These are phyloP conservation scores for Astragalus membranaceus DNA, from an alignment of 306 rosid species.

Conservation along the genomic window DNA sequence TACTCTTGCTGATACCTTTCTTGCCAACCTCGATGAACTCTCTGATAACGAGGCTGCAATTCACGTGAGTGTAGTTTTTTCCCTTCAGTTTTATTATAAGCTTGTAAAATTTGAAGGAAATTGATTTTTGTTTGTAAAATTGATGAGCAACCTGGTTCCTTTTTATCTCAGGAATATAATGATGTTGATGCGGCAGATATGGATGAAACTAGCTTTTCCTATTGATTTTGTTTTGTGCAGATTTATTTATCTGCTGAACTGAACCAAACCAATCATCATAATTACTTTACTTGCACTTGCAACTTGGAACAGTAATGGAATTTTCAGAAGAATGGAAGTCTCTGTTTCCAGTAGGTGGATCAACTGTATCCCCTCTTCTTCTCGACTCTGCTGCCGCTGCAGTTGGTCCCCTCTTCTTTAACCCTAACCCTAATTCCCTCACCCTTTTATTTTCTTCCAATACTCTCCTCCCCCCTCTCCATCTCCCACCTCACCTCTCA, in stretches of 20 bases:
- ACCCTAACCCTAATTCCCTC: conserved; percentile 33
- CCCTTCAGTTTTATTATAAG: no score
- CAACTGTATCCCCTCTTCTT: conserved; percentile 27
- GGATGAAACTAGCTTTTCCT: neutral
- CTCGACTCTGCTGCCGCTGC: neutral
- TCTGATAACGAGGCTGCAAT: no score
- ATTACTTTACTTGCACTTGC: neutral
- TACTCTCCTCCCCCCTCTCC: conserved; percentile 32
- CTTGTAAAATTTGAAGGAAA: no score
- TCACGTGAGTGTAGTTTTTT: no score
- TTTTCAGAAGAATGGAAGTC: conserved; percentile 50
- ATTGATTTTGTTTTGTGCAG: neutral
- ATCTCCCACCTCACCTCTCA: conserved; percentile 31
- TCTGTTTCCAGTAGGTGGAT: conserved; percentile 42
- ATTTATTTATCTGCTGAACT: neutral
- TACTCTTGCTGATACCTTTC: no score
- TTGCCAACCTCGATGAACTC: no score
- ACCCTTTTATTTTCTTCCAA: conserved; percentile 34
- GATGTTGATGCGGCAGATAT: no score
- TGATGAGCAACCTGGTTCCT: no score
- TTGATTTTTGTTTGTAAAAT: no score
- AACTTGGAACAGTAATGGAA: conserved; percentile 2
- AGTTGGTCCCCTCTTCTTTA: conserved; percentile 61
- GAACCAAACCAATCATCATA: neutral
- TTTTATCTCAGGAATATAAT: no score